These are phyloP conservation scores for Diaporthe humulicola DNA, from an alignment of 2,329 filamentous ascomycete genomes.

Conservation along the genomic window DNA sequence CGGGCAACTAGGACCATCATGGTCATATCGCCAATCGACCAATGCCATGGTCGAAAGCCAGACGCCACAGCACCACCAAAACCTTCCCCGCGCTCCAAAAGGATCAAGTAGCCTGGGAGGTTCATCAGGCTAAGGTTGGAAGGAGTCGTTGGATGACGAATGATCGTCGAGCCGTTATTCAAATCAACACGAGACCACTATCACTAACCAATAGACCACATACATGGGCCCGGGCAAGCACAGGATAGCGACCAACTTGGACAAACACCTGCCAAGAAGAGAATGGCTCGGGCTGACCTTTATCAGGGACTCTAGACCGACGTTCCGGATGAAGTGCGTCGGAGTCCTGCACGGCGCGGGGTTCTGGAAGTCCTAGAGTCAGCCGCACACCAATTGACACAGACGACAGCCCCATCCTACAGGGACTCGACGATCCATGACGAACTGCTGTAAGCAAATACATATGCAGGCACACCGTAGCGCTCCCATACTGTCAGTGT, in stretches of 20 bases:
- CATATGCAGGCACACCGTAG: too few relatives aligned
- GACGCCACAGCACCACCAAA: slow-evolving; percentile 9
- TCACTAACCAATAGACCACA: neutral
- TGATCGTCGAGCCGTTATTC: neutral
- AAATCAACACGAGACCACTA: slow-evolving; percentile 13
- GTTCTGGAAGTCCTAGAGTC: neutral
- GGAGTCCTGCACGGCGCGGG: neutral
- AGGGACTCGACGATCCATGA: neutral
- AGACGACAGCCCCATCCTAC: neutral
- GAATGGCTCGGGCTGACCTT: slow-evolving; percentile 26
- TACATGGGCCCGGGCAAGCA: neutral
- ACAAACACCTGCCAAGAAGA: slow-evolving; percentile 26
- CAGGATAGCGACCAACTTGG: slow-evolving; percentile 1
- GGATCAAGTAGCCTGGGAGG: neutral
- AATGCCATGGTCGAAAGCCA: neutral
- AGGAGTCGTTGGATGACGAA: slow-evolving; percentile 25
- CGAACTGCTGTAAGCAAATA: neutral
- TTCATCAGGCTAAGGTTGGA: neutral
- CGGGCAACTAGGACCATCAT: neutral
- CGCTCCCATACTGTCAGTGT: too few relatives aligned
- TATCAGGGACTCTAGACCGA: slow-evolving; percentile 1
- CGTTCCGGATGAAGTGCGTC: neutral
- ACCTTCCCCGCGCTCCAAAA: slow-evolving; percentile 1
- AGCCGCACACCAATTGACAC: neutral
- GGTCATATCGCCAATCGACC: slow-evolving; percentile 14